A percentile compares a stretch with the other conserved stretches of the same genome.
Evolutionary conservation across 2,329 filamentous ascomycete species (phyloP).

Genomic region (Cytospora paraplurivora): DNA sequence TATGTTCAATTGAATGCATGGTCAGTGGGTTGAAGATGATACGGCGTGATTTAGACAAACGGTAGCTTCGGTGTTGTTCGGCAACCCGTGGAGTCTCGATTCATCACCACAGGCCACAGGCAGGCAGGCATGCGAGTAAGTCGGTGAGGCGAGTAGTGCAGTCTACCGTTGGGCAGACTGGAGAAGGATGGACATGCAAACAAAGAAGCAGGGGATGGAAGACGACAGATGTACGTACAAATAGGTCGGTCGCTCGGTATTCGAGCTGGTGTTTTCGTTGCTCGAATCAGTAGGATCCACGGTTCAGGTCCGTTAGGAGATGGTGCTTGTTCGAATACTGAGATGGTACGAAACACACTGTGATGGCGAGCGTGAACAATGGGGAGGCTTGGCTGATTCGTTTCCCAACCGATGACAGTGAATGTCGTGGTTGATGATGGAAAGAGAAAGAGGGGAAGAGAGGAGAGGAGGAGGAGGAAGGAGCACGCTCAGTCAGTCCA

Average conservation of each 20-base stretch:
- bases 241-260: neutral
- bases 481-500: neutral
- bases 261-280: neutral
- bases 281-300: neutral
- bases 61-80: neutral
- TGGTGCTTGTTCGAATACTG: neutral
- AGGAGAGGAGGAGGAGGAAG: slow-evolving; percentile 17
- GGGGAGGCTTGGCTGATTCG: neutral
- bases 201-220: neutral
- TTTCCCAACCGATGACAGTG: neutral
- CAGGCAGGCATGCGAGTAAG: slow-evolving; percentile 18
- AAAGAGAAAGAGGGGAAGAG: slow-evolving; percentile 11
- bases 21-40: slow-evolving; percentile 7
- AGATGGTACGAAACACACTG: neutral
- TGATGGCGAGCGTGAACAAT: neutral
- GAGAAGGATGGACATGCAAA: neutral
- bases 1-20: slow-evolving; percentile 4
- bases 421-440: slow-evolving; percentile 9
- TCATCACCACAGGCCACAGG: neutral
- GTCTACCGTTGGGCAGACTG: neutral
- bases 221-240: neutral
- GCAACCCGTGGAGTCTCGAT: neutral
- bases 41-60: neutral
- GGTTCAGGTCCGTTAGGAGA: neutral
- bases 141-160: slow-evolving; percentile 4